Percentiles rank a stretch among this genome's conserved stretches.
These are phyloP conservation scores for Malassezia sympodialis DNA, from an alignment of 1,284 basidiomycete genomes.

Conservation along the genomic window DNA sequence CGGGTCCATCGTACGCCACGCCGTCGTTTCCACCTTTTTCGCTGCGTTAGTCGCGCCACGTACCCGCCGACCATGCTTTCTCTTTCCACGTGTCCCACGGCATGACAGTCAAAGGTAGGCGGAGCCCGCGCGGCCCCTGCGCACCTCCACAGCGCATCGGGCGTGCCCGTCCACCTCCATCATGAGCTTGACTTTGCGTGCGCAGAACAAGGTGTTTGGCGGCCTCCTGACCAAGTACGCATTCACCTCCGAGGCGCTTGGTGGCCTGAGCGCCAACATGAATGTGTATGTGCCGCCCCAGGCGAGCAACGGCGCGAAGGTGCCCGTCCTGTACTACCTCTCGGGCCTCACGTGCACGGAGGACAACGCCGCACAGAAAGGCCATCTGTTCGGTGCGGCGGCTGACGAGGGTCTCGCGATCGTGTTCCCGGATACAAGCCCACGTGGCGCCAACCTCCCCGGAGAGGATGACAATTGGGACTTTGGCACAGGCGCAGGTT, in stretches of 20 bases:
- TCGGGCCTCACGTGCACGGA: slow-evolving; percentile 91
- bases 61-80: slow-evolving; percentile 13
- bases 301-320: slow-evolving; percentile 53
- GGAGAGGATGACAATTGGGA: slow-evolving; percentile 73
- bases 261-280: slow-evolving; percentile 68
- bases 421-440: slow-evolving; percentile 91
- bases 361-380: slow-evolving; percentile 62
- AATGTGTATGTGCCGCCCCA: slow-evolving; percentile 78
- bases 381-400: slow-evolving; percentile 34
- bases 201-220: slow-evolving; percentile 22
- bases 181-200: slow-evolving; percentile 25
- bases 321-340: slow-evolving; percentile 74
- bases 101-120: background rate
- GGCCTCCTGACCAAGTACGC: slow-evolving; percentile 40
- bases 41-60: slow-evolving; percentile 7
- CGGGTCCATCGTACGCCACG: slow-evolving; percentile 29
- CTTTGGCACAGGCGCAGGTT: slow-evolving; percentile 48
- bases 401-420: slow-evolving; percentile 61
- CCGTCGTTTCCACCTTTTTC: slow-evolving; percentile 34
- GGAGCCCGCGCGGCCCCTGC: background rate
- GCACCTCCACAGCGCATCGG: background rate
- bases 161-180: background rate
- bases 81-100: slow-evolving; percentile 13
- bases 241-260: slow-evolving; percentile 58
- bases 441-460: slow-evolving; percentile 77